phyloP scores from a whole-genome alignment of 164 flowering plant genomes.

The Magnolia kwangsiensis region DNA sequence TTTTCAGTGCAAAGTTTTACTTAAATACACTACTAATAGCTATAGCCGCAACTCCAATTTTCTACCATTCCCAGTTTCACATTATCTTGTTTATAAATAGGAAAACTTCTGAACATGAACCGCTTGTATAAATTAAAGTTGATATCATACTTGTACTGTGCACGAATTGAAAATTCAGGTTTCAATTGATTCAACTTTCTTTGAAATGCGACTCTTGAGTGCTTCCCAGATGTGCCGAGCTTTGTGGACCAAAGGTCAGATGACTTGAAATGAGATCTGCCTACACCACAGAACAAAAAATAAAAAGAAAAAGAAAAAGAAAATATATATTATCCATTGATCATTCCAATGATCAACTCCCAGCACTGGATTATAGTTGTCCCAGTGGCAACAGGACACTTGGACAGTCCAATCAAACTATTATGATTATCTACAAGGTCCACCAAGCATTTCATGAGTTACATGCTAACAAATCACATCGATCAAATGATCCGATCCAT shows the following conservation, averaged over 20 bases:
- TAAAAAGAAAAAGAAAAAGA: neutral
- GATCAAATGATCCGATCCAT: too few species aligned
- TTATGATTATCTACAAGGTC: too few species aligned
- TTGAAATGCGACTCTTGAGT: neutral
- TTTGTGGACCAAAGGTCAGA: slow-evolving; percentile 1
- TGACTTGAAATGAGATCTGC: slow-evolving; percentile 13
- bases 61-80: too few species aligned
- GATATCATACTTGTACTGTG: too few species aligned
- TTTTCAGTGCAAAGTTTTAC: too few species aligned
- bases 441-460: too few species aligned
- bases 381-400: too few species aligned
- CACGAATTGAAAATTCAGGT: too few species aligned
- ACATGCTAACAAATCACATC: too few species aligned
- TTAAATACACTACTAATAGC: too few species aligned
- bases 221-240: slow-evolving; percentile 3
- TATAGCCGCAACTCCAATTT: too few species aligned
- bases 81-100: neutral
- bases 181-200: neutral
- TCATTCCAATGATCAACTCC: neutral
- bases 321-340: neutral
- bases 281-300: neutral
- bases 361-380: neutral
- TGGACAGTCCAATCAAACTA: too few species aligned
- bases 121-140: neutral
- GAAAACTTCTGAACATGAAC: neutral